Base-by-base conservation (phyloP, 176 grass and related monocot species). In the Aegilops longissima region DNA sequence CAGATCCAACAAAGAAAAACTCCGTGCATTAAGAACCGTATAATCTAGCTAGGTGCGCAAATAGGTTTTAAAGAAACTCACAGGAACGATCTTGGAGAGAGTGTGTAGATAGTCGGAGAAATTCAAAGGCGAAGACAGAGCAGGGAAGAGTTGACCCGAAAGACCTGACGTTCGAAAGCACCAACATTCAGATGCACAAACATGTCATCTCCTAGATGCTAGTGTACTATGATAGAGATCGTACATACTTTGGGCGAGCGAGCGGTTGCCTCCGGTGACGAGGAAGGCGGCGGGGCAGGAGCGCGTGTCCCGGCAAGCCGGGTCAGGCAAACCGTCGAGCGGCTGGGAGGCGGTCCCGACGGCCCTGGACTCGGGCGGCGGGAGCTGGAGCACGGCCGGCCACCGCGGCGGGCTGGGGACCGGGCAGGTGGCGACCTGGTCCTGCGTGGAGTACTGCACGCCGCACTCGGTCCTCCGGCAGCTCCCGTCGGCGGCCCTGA, bases 371-470 rank as follows among this genome's bases (percentile, higher is more conserved):
- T 92, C 88, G 0, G 90, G 90, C 1, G 23, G 58, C 2, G 96
- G 96, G 6, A 95, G 78, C 75, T 98, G 96, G 23, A 98, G 70
- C 31, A 98, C 34, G 33, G 83, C 88, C 14, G 96, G 96, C 96
- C 93, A 98, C 7, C 61, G 23, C 0, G 90, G 52, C 3, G 93
- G 92, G 58, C 23, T 91, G 25, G 83, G 42, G n/a, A 98, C 85
- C 12, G 96, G 86, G 86, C 96, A 98, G 69, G 70, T 84, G 31
- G 20, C 38, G 6, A 94, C 93, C 81, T 98, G 96, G 73, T 91
- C 90, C 20, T 88, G 84, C 10, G 93, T 91, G 7, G 96, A 98
- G 93, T 92, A 35, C 84, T 94, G 86, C 27, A 81, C 56, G 77
- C 96, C 93, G 75, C 96, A 95, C 30, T 90, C 88, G 2, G 88